Base-by-base conservation (phyloP, 768 basidiomycete species). In the Macrocybe gigantea region DNA sequence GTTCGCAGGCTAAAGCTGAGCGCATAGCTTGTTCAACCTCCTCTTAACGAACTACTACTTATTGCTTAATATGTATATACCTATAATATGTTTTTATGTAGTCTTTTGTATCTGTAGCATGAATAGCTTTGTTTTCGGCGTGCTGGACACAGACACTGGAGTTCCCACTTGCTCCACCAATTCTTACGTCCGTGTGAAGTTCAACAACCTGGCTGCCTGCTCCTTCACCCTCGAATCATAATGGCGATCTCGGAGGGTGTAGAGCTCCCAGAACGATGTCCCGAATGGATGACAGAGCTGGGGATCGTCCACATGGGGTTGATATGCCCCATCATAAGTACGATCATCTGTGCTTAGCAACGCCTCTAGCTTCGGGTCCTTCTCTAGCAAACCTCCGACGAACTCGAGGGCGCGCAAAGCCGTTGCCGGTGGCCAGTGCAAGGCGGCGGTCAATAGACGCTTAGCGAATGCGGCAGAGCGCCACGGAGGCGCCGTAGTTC, bases 401-500 rank as follows among this genome's bases (percentile, higher is more conserved):
- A 96, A 88, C 33, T 82, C 81, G 35, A 98, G 64, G 13, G 85
- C 73, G 31, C 84, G 82, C 39, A 84, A 67, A 13, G 83, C 80
- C 8, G 78, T 71, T 1, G 65, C 57, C 3, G 89, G 74, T 0
- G 93, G 79, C 83, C 94, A 93, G 59, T 88, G 83, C 36, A 98
- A 72, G 5, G 85, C 79, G 33, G 85, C 83, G 41, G 78, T 76
- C 30, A 95, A 73, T 41, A 98, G 75, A n/a, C 95, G 88, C 68
- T 98, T 98, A 46, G 88, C 78, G 65, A 98, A 98, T 2, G 95
- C 92, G 38, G 93, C 90, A 38, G 85, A 79, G 56, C 92, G 84
- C 78, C 83, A 77, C 52, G 84, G 70, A 22, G 90, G 79, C 29
- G 79, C 67, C 15, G 72, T 61, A 38, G 68, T 67, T 5, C 78